A percentile compares a stretch with the other conserved stretches of the same genome.
phyloP scores from a whole-genome alignment of 2,329 filamentous ascomycete genomes.

The Alternaria brassicicola region DNA sequence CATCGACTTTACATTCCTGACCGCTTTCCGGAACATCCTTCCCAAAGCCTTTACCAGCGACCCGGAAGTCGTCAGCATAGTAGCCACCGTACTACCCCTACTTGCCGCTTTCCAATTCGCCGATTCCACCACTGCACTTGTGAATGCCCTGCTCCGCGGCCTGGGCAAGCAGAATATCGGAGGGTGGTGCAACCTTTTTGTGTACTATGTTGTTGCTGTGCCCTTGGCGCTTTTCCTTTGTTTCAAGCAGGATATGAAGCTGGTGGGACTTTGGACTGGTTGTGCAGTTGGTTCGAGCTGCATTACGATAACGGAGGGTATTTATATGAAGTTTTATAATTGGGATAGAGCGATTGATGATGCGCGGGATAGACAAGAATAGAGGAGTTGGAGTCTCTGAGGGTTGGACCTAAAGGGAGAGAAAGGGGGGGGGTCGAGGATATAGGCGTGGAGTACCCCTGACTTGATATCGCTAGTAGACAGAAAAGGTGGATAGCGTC shows the following conservation, averaged over 20 bases:
- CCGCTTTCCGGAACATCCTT: slow-evolving; percentile 38
- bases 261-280: slow-evolving; percentile 48
- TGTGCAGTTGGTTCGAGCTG: slow-evolving; percentile 42
- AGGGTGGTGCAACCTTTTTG: slow-evolving; percentile 47
- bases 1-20: slow-evolving; percentile 43
- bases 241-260: slow-evolving; percentile 43
- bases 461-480: neutral
- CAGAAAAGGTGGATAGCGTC: neutral
- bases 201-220: slow-evolving; percentile 49
- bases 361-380: slow-evolving; percentile 38
- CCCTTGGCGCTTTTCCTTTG: slow-evolving; percentile 47
- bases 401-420: neutral
- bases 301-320: slow-evolving; percentile 44
- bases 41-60: slow-evolving; percentile 46
- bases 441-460: neutral
- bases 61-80: slow-evolving; percentile 42
- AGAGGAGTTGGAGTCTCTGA: neutral
- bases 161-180: slow-evolving; percentile 49
- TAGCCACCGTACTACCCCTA: slow-evolving; percentile 42
- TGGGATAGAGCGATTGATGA: slow-evolving; percentile 43
- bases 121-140: slow-evolving; percentile 46
- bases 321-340: slow-evolving; percentile 38
- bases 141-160: slow-evolving; percentile 47
- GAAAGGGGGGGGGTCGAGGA: neutral
- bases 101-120: slow-evolving; percentile 49